Evolutionary conservation across 306 rosid species (phyloP).

Genomic region (Malus asiatica): DNA sequence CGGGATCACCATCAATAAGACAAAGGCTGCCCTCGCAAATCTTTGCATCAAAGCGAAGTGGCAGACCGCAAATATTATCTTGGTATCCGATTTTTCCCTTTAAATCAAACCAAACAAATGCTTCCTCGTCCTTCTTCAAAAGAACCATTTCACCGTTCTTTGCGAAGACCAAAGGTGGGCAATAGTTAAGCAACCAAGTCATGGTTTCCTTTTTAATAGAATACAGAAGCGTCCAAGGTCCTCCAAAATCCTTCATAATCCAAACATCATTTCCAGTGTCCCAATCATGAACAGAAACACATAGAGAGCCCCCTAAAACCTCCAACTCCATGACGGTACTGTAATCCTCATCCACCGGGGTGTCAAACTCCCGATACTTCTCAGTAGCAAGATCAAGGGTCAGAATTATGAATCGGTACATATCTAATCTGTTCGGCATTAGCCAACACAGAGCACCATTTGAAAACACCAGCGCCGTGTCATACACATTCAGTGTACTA

Average conservation of each 20-base stretch:
- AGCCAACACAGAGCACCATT: background rate
- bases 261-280: background rate
- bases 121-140: no score
- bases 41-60: background rate
- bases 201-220: background rate
- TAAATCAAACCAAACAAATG: background rate
- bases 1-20: background rate
- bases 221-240: background rate
- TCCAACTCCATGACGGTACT: fast-evolving
- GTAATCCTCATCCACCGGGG: no score
- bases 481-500: no score
- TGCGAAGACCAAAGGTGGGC: background rate
- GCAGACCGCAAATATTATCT: background rate
- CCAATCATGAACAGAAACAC: background rate
- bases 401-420: background rate
- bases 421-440: background rate
- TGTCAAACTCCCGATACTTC: background rate
- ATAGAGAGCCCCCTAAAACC: background rate
- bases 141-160: background rate
- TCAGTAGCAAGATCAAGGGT: background rate
- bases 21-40: background rate
- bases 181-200: background rate
- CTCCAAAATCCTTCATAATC: background rate
- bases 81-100: background rate
- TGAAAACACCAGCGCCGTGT: background rate